Base-by-base conservation (phyloP, 2,329 filamentous ascomycete genomes). In the Alternaria burnsii region DNA sequence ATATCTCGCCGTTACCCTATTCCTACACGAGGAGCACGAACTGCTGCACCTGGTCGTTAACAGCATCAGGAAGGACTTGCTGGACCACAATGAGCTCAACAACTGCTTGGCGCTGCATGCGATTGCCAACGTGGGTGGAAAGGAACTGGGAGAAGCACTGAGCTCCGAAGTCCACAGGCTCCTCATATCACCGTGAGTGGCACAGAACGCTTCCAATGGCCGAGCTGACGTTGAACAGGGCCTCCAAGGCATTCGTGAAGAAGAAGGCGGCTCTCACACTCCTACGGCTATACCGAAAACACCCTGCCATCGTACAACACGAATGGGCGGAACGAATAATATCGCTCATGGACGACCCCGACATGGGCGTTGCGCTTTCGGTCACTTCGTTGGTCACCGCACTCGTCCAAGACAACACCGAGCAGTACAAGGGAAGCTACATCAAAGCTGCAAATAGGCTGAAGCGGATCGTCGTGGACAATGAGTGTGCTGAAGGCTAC, bases 261-360 rank as follows among this genome's bases (percentile, higher is more conserved):
- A 99, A 99, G 82, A 99, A 99, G 85, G 94, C 95, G 1, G 95
- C 95, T 7, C 83, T 99, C 53, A 99, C 95, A 0, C 85, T 99
- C 36, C 87, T 99, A 55, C 91, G 95, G 55, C 82, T 99, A 6
- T 99, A 98, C 80, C 91, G 95, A 70, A 99, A 99, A 82, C 89
- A 94, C 73, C 93, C 94, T 1, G 91, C 89, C 66, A 97, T 99
- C 67, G 91, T 99, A 24, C 94, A 97, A 74, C 91, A 93, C 30
- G 94, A 97, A 82, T 99, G 95, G 95, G 92, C 93, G 8, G 96
- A 99, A 82, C 89, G 95, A 53, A 97, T 99, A 76, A 95, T 99
- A 76, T 95, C 95, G n/a, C 85, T 99, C 42, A 97, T 99, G 94
- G 95, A 99, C 78, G 95, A 99, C 73, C 85, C 88, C 5, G 95